Base-by-base conservation (phyloP, 345 rosid genomes). In the Trapa bicornis region DNA sequence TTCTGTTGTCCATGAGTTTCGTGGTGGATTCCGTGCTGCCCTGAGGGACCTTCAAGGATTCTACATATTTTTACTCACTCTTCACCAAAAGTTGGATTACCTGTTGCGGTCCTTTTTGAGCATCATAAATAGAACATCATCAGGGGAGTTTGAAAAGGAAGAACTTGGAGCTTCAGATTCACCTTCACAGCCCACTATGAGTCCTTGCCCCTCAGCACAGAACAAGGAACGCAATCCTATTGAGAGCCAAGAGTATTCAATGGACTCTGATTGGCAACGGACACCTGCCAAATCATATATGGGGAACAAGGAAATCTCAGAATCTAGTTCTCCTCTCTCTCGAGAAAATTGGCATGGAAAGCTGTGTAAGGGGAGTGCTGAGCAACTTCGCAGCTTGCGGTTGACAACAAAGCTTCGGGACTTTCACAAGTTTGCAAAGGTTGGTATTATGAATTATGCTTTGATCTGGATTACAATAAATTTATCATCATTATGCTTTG, bases 341-440 rank as follows among this genome's bases (percentile, higher is more conserved):
- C 82, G 87, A 47, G 99, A 91, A 75, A 74, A 75, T 72, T 91
- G 89, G 89, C 96, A 84, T 53, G 93, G 93, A 57, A 91, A 81
- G 78, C 64, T 68, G 35, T 57, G 12, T 65, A 87, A 74, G 81
- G 89, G 89, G 65, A 73, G 77, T 50, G 92, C 82, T 45, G 99
- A 93, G 64, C 84, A 84, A 70, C 74, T 81, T 62, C 90, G 88
- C 50, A 83, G 87, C 83, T 75, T 86, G 71, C 91, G 93, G 66
- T 72, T 95, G 76, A 89, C 97, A 37, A 76, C 93, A 68, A 95
- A 95, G 77, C 89, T 95, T 42, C 91, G 97, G 7, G 99, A 91
- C 82, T 89, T 95, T 69, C 93, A 91, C 69, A 95, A 95, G 76
- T 85, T 75, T 82, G 97, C 99, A 47, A 91, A 91, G 99, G 97